Percentiles rank a stretch among this genome's conserved stretches.
Conservation (phyloP, 176 grass and related monocot species). For the Elaeis guineensis region DNA sequence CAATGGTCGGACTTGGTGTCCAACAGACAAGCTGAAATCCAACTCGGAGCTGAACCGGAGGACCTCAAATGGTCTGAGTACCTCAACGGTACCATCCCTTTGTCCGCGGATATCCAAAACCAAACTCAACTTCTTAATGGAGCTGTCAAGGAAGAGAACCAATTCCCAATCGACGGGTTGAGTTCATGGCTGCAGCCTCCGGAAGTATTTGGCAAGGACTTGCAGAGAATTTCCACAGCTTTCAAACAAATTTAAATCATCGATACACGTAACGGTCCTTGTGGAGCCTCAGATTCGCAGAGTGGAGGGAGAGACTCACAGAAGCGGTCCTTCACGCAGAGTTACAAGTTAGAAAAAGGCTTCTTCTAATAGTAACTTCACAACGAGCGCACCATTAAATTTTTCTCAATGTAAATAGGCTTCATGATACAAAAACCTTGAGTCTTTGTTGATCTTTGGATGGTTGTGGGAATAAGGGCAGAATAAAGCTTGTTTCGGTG, state of each 20-base stretch:
- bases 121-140: neutral
- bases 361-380: neutral
- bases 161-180: neutral
- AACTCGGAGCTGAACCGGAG: conserved; percentile 16
- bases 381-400: neutral
- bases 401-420: conserved; percentile 3
- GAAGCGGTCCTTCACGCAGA: neutral
- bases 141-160: neutral
- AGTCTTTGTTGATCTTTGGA: neutral
- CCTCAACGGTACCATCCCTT: conserved; percentile 16
- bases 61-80: conserved; percentile 30
- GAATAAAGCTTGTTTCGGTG: conserved; percentile 9
- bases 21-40: conserved; percentile 14
- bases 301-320: neutral
- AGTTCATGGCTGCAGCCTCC: conserved; percentile 2
- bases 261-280: neutral
- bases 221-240: conserved; percentile 5
- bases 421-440: neutral
- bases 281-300: neutral
- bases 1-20: conserved; percentile 17
- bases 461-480: neutral
- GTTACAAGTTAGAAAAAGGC: neutral
- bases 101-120: neutral
- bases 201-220: conserved; percentile 4
- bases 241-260: conserved; percentile 12